Evolutionary conservation across 2,329 filamentous ascomycete species (phyloP), one percentile per base, ranked within the genome.

Genomic region (Alternaria sp.): DNA sequence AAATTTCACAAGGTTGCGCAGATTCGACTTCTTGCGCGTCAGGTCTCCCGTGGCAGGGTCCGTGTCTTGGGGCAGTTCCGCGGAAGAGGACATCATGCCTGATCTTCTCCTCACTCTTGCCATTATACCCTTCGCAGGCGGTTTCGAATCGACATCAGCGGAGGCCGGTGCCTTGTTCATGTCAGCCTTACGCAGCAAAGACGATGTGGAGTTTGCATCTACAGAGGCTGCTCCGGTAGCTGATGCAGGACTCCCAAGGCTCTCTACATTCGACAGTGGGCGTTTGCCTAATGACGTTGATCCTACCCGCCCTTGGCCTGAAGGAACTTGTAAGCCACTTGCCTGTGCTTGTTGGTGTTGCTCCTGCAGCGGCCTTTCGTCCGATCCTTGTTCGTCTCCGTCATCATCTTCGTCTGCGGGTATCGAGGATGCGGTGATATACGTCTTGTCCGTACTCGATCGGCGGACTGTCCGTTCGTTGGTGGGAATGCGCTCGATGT

Each of bases 1-100:
- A 66, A 84, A 83, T 45, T 80, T 81, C 63, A 83, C 81, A 5
- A 82, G 68, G 30, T 79, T 76, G 6, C 75, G 76, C 1, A 80
- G 65, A 26, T 73, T 70, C 0, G 77, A 78, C 25, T 71, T 75
- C 26, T 66, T 74, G 37, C 72, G 73, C 3, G 71, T 62, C 6
- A 78, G 41, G 9, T 69, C 44, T 11, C 64, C 64, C 4, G 59
- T 61, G 8, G 63, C 37, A 14, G 37, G 33, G 5, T 72, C 69
- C 28, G 44, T 11, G 3, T 54, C 57, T 33, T 57, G 51, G 3
- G 49, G 18, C 11, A 51, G 50, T 9, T 53, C 59, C 5, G 67
- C 61, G 7, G 70, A 70, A 21, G 70, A 68, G 20, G 72, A 62
- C 6, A 46, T 56, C 33, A 68, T 63, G 9, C 76, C 71, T n/a